Evolutionary conservation across 2,329 filamentous ascomycete species (phyloP), one percentile per base, ranked within the genome.

Genomic region (Lasiodiplodia sp.): DNA sequence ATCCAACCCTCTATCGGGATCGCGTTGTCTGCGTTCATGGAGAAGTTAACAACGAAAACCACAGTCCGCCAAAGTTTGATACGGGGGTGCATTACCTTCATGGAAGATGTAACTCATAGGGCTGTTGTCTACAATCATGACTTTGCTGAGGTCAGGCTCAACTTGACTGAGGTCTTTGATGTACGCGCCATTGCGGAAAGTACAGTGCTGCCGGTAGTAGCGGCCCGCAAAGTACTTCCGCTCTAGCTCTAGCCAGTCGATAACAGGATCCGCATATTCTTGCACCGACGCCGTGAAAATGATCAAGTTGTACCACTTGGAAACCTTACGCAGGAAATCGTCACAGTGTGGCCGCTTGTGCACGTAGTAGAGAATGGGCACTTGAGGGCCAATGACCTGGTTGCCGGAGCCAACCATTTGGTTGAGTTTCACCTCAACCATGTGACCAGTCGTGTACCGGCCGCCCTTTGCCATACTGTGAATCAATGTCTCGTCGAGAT

Each of bases 1-100:
- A 99, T 98, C 96, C 96, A 99, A 77, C 96, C 96, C 83, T 98
- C 95, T 78, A 99, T 98, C 3, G 96, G 96, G 76, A 99, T 97
- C 63, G 96, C 96, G 83, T 99, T 99, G 80, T 99, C 96, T 99
- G 76, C 21, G 53, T 34, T 11, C 16, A 7, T n/a, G 21, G 23
- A 10, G 25, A 31, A 10, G 51, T 68, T 55, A 68, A 52, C 67
- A 69, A 40, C 28, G 23, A 8, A 47, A 21, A 23, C 25, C 16
- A 63, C 28, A 23, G 31, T n/a, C 58, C n/a, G 21, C n/a, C 11
- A 25, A 62, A 28, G 11, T 4, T 21, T 28, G n/a, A 40, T 34
- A 16, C 8, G 21, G 21, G 6, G 40, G 12, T 28, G 40, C 25
- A 68, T 77, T 83, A 96, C 96, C 95, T 90, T 97, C 94, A 78